These are phyloP conservation scores for Tolypocladium nubicola DNA, from an alignment of 2,329 filamentous ascomycete species.

Conservation along the genomic window DNA sequence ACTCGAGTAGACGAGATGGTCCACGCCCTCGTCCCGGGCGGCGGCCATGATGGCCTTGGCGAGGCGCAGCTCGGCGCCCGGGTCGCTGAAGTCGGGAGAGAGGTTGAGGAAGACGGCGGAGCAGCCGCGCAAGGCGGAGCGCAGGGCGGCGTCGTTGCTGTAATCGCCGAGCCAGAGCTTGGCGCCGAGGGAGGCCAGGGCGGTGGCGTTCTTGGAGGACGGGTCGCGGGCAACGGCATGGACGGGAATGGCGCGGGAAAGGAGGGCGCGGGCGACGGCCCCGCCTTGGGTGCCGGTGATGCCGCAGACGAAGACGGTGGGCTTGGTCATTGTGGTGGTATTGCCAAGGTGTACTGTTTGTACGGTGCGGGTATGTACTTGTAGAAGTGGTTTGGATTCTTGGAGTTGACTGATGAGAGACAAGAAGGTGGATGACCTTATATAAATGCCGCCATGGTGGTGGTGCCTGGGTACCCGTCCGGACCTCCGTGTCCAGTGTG, in stretches of 20 bases:
- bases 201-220: conserved; percentile 15
- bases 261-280: conserved; percentile 22
- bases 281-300: conserved; percentile 30
- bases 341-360: neutral
- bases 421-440: neutral
- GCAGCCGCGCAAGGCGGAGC: conserved; percentile 16
- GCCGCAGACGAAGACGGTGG: conserved; percentile 25
- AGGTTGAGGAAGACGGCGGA: conserved; percentile 22
- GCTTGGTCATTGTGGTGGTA: conserved; percentile 15
- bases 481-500: neutral
- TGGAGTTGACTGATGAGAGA: neutral
- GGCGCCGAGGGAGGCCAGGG: conserved; percentile 20
- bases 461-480: neutral
- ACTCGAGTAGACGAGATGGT: conserved; percentile 26
- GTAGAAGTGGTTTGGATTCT: no score
- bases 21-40: conserved; percentile 24
- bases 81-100: conserved; percentile 19
- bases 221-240: conserved; percentile 22
- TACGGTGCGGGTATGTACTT: no score
- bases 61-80: conserved; percentile 15
- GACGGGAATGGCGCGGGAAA: conserved; percentile 17
- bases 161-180: conserved; percentile 21
- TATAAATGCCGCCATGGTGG: neutral
- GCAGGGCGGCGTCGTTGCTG: conserved; percentile 19
- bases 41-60: conserved; percentile 21